phyloP scores from a whole-genome alignment of 2,329 filamentous ascomycete species.

The Byssochlamys sp. region DNA sequence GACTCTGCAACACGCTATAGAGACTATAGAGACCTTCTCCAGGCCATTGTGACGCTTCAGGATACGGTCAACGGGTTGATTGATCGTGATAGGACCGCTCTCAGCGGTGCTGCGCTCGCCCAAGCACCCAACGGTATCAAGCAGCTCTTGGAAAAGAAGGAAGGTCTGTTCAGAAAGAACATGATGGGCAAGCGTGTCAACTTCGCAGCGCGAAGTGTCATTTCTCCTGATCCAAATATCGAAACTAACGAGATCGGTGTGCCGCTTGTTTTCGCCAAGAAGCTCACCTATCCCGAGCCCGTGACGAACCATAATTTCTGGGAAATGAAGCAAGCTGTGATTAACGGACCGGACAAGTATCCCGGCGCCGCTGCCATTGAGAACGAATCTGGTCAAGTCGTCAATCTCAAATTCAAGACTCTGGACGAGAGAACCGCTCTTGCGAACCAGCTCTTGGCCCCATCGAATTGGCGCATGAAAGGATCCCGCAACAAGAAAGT shows the following conservation, averaged over 20 bases:
- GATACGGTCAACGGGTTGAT: conserved; percentile 87
- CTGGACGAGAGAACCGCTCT: conserved; percentile 78
- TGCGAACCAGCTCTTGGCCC: conserved; percentile 84
- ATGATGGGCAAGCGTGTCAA: conserved; percentile 99
- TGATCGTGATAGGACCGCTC: conserved; percentile 76
- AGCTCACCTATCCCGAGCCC: conserved; percentile 90
- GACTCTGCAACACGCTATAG: conserved; percentile 42
- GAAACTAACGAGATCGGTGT: conserved; percentile 98
- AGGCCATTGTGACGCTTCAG: conserved; percentile 73
- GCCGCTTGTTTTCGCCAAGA: conserved; percentile 92
- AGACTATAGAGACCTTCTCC: conserved; percentile 67
- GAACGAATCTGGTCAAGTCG: conserved; percentile 85
- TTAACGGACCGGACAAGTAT: conserved; percentile 89
- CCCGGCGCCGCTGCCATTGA: conserved; percentile 90
- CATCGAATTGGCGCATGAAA: conserved; percentile 63
- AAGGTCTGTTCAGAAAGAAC: conserved; percentile 94
- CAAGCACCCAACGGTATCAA: conserved; percentile 89
- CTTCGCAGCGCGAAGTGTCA: conserved; percentile 92
- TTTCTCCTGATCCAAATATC: conserved; percentile 95
- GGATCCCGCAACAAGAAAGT: conserved; percentile 89
- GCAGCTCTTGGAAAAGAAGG: conserved; percentile 95
- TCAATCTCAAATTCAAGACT: conserved; percentile 78
- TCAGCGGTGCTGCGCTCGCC: conserved; percentile 66
- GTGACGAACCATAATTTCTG: conserved; percentile 96
- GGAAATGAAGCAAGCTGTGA: conserved; percentile 88